Conservation (phyloP, 2,329 filamentous ascomycete species). For the Venturia carpophila region DNA sequence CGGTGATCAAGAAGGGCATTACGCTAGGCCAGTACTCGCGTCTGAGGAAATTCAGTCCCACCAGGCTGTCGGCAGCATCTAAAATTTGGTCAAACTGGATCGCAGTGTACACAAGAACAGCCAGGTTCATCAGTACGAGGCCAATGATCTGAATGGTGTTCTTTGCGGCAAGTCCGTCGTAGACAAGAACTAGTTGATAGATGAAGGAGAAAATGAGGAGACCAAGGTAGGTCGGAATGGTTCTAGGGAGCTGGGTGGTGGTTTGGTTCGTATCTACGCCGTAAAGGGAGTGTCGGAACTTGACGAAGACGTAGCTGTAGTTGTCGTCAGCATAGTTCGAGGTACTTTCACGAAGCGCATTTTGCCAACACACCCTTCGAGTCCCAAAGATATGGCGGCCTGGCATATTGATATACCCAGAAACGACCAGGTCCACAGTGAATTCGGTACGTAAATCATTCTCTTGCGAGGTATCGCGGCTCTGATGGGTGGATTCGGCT, state of each 20-base stretch:
- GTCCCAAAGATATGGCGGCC: slow-evolving; percentile 68
- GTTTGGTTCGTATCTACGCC: slow-evolving; percentile 35
- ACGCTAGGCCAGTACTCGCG: slow-evolving; percentile 58
- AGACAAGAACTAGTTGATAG: slow-evolving; percentile 82
- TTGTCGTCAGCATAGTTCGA: not conserved
- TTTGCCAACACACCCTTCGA: slow-evolving; percentile 66
- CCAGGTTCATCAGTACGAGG: slow-evolving; percentile 84
- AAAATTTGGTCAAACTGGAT: slow-evolving; percentile 89
- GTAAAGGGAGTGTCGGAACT: slow-evolving; percentile 60
- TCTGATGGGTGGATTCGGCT: slow-evolving; percentile 22
- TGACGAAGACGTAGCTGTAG: slow-evolving; percentile 75
- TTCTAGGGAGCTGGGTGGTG: slow-evolving; percentile 29
- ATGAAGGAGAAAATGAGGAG: slow-evolving; percentile 97
- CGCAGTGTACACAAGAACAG: slow-evolving; percentile 83
- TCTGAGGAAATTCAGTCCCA: slow-evolving; percentile 39
- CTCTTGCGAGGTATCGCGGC: slow-evolving; percentile 23
- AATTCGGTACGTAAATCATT: slow-evolving; percentile 67
- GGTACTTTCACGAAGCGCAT: not conserved
- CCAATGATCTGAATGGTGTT: slow-evolving; percentile 99
- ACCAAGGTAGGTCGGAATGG: slow-evolving; percentile 90
- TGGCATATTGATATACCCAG: slow-evolving; percentile 66
- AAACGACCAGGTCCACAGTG: slow-evolving; percentile 84
- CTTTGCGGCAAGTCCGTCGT: slow-evolving; percentile 87
- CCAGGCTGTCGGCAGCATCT: slow-evolving; percentile 57
- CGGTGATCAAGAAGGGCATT: slow-evolving; percentile 71